Conservation (phyloP, 352 stramenopile species). For the Phytophthora cactorum region DNA sequence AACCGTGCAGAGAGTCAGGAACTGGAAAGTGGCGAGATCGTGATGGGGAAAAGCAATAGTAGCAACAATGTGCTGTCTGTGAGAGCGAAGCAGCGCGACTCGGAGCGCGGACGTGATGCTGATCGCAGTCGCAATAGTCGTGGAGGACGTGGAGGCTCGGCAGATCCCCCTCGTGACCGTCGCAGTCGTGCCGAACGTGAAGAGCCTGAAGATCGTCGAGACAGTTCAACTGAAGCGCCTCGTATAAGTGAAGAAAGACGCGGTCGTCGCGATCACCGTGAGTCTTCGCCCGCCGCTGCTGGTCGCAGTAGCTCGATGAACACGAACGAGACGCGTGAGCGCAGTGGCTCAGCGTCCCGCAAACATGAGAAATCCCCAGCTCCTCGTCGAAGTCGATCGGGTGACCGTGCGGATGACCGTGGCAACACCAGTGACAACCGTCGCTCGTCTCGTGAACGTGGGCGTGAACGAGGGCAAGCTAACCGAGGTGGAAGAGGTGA, state of each 20-base stretch:
- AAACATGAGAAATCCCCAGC: slow-evolving; percentile 41
- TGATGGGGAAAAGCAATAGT: slow-evolving; percentile 33
- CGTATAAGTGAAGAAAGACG: slow-evolving; percentile 39
- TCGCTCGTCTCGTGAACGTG: slow-evolving; percentile 41
- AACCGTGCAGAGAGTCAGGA: slow-evolving; percentile 43
- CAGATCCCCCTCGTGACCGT: slow-evolving; percentile 29
- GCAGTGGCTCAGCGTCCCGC: slow-evolving; percentile 33
- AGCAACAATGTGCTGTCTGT: slow-evolving; percentile 18
- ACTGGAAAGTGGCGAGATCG: slow-evolving; percentile 63
- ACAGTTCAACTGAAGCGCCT: slow-evolving; percentile 21
- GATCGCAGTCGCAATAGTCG: slow-evolving; percentile 39
- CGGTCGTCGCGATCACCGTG: slow-evolving; percentile 37
- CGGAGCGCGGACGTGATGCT: slow-evolving; percentile 22
- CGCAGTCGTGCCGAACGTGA: slow-evolving; percentile 33
- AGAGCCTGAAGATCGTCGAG: slow-evolving; percentile 17
- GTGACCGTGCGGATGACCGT: slow-evolving; percentile 38
- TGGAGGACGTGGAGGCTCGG: slow-evolving; percentile 16
- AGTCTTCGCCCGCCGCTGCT: slow-evolving; percentile 26
- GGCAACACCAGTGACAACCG: slow-evolving; percentile 30
- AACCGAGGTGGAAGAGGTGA: slow-evolving; percentile 33
- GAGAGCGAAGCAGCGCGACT: slow-evolving; percentile 26
- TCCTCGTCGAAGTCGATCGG: slow-evolving; percentile 45
- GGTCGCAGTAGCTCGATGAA: slow-evolving; percentile 29
- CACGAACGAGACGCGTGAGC: slow-evolving; percentile 26
- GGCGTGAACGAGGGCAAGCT: slow-evolving; percentile 32